A percentile compares a stretch with the other conserved stretches of the same genome.
Conservation (phyloP, 768 basidiomycete genomes). For the Hirschioporus abietinus region DNA sequence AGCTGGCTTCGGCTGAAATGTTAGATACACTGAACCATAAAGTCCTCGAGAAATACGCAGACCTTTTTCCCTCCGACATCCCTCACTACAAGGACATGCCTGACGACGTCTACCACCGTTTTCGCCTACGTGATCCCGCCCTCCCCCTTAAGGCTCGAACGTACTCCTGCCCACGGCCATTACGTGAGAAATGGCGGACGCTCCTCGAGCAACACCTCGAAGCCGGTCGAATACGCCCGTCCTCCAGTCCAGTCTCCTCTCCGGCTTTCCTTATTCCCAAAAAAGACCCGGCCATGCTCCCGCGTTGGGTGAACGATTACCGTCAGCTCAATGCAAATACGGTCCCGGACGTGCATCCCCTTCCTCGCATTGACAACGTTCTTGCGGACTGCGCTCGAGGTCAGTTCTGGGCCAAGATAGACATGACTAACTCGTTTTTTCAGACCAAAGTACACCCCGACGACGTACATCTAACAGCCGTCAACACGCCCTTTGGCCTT, state of each 20-base stretch:
- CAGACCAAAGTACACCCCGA: too few species aligned
- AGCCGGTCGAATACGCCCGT: slow-evolving; percentile 26
- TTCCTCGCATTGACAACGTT: slow-evolving; percentile 26
- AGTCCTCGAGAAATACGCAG: slow-evolving; percentile 11
- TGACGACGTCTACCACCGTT: too few species aligned
- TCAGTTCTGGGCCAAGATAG: slow-evolving; percentile 30
- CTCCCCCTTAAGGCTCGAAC: slow-evolving; percentile 18
- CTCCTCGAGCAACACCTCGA: slow-evolving; percentile 30
- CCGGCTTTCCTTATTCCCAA: slow-evolving; percentile 36
- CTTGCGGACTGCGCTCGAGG: slow-evolving; percentile 31
- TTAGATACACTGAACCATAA: not conserved
- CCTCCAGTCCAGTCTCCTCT: slow-evolving; percentile 23
- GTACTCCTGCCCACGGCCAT: slow-evolving; percentile 31
- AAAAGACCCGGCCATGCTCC: slow-evolving; percentile 21
- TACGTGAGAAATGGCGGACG: slow-evolving; percentile 25
- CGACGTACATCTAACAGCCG: too few species aligned
- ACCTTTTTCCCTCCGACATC: slow-evolving; percentile 13
- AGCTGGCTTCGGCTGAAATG: slow-evolving; percentile 6
- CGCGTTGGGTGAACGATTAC: slow-evolving; percentile 34
- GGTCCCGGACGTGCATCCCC: slow-evolving; percentile 20
- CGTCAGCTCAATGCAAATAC: slow-evolving; percentile 27
- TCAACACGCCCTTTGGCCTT: too few species aligned
- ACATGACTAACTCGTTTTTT: slow-evolving; percentile 30
- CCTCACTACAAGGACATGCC: slow-evolving; percentile 18
- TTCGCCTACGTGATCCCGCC: slow-evolving; percentile 25